Base-by-base conservation (phyloP, 116 monocot species). In the Posidonia oceanica region DNA sequence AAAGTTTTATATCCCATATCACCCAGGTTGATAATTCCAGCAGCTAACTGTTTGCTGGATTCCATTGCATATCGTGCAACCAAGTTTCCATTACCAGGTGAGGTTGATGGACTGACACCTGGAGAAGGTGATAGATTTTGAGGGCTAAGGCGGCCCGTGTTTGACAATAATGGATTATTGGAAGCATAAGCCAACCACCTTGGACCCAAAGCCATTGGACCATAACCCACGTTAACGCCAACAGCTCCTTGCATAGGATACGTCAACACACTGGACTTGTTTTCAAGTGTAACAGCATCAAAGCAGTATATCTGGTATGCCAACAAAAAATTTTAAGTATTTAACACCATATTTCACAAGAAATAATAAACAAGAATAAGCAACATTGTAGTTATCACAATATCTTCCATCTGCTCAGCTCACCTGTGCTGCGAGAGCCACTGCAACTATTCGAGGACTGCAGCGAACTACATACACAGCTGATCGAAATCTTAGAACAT, bases 51-150 rank as follows among this genome's bases (percentile, higher is more conserved):
- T 74, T 98, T 98, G 62, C 90, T 98, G 10, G 93, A 93, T 70
- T 98, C 98, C 90, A 98, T 88, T 37, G 98, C 98, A 84, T 98
- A 98, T 59, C 97, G 83, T 78, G 93, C 93, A 80, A 97, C 89
- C 70, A 97, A 82, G 66, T 67, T 92, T 23, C 97, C 97, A 78
- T 73, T 86, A 59, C 97, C 75, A 42, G 97, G 97, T 41, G 93
- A 92, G 51, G 97, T 92, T 59, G 97, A 97, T 64, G 98, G 98
- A 65, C 90, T 98, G 40, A 83, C 93, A 38, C 89, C 90, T 51
- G 98, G 93, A 75, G 91, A 91, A n/a, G 89, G 87, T 56, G 90
- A 83, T 37, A 98, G 80, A 74, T 91, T 97, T 73, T 90, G 93
- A n/a, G 97, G 97, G 76, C 97, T 97, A 8, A 97, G 80, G 14